phyloP scores from a whole-genome alignment of 805 yeast species.

The Hanseniaspora lachancei region DNA sequence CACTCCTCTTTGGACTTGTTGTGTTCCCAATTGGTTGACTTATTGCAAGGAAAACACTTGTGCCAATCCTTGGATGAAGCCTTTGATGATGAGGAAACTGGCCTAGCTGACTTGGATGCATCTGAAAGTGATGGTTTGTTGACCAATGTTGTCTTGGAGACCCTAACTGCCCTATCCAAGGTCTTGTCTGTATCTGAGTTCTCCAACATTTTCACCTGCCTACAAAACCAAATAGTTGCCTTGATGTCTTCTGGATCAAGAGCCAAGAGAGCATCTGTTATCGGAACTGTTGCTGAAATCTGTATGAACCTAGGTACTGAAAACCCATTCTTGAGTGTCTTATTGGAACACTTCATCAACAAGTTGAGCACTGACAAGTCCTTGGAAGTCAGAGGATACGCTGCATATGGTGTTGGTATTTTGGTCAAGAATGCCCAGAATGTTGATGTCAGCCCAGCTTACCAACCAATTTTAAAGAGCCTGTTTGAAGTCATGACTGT shows the following conservation, averaged over 20 bases:
- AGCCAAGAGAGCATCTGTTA: slow-evolving; percentile 66
- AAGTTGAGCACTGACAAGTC: slow-evolving; percentile 64
- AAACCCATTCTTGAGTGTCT: slow-evolving; percentile 55
- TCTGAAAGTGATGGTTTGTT: slow-evolving; percentile 54
- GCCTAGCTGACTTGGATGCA: slow-evolving; percentile 38
- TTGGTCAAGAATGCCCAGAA: slow-evolving; percentile 36
- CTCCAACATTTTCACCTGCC: slow-evolving; percentile 53
- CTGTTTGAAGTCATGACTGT: slow-evolving; percentile 61
- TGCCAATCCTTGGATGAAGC: slow-evolving; percentile 69
- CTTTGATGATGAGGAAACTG: slow-evolving; percentile 37
- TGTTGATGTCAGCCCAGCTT: slow-evolving; percentile 47
- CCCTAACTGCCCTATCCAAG: slow-evolving; percentile 58
- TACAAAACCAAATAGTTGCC: slow-evolving; percentile 49
- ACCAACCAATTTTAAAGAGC: slow-evolving; percentile 53
- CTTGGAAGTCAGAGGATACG: slow-evolving; percentile 81
- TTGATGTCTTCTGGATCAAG: slow-evolving; percentile 50
- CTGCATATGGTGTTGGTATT: slow-evolving; percentile 91
- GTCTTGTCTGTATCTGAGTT: slow-evolving; percentile 67
- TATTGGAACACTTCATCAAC: slow-evolving; percentile 55
- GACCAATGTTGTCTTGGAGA: slow-evolving; percentile 76
- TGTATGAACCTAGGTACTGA: slow-evolving; percentile 54
- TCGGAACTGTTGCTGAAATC: slow-evolving; percentile 87
- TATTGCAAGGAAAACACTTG: slow-evolving; percentile 70
- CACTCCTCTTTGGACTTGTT: slow-evolving; percentile 50
- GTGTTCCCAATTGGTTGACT: slow-evolving; percentile 55